Evolutionary conservation across 2,329 filamentous ascomycete genomes (phyloP).

Genomic region (Phoma sp.): DNA sequence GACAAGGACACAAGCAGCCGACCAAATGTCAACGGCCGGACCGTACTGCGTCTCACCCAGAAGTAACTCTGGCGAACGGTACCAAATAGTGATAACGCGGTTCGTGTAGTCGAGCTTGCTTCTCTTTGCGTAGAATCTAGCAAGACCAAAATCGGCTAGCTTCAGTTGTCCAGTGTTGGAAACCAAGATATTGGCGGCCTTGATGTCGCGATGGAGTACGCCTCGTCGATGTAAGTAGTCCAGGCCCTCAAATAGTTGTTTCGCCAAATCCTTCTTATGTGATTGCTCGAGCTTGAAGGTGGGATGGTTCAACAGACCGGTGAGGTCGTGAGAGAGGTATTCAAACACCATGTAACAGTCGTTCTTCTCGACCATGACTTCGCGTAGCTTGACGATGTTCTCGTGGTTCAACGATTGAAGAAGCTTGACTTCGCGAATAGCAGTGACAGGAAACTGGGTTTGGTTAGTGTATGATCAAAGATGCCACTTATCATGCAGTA

Average conservation of each 20-base stretch:
- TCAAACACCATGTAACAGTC: slow-evolving; percentile 99
- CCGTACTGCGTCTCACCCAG: slow-evolving; percentile 96
- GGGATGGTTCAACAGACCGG: slow-evolving; percentile 92
- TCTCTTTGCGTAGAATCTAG: slow-evolving; percentile 93
- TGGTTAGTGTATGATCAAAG: slow-evolving; percentile 30
- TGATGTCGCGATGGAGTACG: slow-evolving; percentile 97
- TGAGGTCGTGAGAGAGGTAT: slow-evolving; percentile 94
- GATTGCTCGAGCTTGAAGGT: slow-evolving; percentile 82
- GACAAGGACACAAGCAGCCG: slow-evolving; percentile 92
- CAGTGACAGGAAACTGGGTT: slow-evolving; percentile 77
- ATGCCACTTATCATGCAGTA: slow-evolving; percentile 8
- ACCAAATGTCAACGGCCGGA: slow-evolving; percentile 96
- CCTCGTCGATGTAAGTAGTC: slow-evolving; percentile 92
- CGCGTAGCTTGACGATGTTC: slow-evolving; percentile 82
- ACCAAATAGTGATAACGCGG: slow-evolving; percentile 99
- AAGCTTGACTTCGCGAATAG: slow-evolving; percentile 88
- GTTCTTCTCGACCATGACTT: slow-evolving; percentile 98
- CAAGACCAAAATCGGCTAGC: slow-evolving; percentile 93
- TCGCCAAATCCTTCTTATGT: slow-evolving; percentile 91
- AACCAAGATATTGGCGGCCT: slow-evolving; percentile 95
- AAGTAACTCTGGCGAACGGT: slow-evolving; percentile 90
- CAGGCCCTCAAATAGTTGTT: slow-evolving; percentile 90
- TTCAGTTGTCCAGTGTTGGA: slow-evolving; percentile 89
- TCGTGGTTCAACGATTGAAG: slow-evolving; percentile 83
- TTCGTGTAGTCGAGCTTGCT: slow-evolving; percentile 96